A percentile compares a stretch with the other conserved stretches of the same genome.
Evolutionary conservation across 345 rosid genomes (phyloP).

Genomic region (Tarenaya hassleriana): DNA sequence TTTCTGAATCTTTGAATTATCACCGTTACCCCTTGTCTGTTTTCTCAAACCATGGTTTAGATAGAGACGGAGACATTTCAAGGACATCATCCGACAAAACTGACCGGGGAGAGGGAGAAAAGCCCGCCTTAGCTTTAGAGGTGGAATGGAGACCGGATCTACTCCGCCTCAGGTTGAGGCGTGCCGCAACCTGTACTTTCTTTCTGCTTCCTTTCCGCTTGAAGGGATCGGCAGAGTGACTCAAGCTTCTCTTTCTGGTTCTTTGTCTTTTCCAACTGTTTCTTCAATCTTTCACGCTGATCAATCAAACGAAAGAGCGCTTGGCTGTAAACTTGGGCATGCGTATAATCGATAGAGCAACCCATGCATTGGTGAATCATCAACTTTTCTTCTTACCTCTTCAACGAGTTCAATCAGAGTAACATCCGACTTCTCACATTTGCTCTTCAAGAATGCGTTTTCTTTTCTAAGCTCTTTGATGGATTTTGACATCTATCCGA

Average conservation of each 20-base stretch:
- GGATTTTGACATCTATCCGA: constrained; percentile 73
- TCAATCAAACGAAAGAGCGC: constrained; percentile 1
- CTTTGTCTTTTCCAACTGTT: constrained; percentile 73
- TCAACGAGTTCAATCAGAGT: constrained; percentile 78
- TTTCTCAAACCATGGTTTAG: too few species aligned
- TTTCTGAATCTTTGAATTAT: too few species aligned
- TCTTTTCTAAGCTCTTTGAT: constrained; percentile 85
- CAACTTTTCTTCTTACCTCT: constrained; percentile 45
- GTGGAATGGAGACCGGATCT: too few species aligned
- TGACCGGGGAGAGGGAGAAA: too few species aligned
- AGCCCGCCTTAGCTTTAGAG: too few species aligned
- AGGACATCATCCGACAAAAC: too few species aligned
- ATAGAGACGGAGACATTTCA: too few species aligned
- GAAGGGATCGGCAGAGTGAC: constrained; percentile 86
- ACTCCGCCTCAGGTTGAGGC: constrained; percentile 16
- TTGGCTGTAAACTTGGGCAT: neutral
- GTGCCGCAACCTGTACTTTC: constrained; percentile 14
- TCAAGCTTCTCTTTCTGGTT: constrained; percentile 92
- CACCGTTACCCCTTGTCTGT: too few species aligned
- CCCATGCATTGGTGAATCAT: neutral
- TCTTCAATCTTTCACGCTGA: constrained; percentile 76
- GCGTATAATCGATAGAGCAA: neutral
- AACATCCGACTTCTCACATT: constrained; percentile 70
- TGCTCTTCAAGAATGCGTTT: constrained; percentile 77
- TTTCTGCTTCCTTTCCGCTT: constrained; percentile 74